A percentile compares a stretch with the other conserved stretches of the same genome.
Conservation (phyloP, 2,329 filamentous ascomycete species). For the Fusarium dlaminii region DNA sequence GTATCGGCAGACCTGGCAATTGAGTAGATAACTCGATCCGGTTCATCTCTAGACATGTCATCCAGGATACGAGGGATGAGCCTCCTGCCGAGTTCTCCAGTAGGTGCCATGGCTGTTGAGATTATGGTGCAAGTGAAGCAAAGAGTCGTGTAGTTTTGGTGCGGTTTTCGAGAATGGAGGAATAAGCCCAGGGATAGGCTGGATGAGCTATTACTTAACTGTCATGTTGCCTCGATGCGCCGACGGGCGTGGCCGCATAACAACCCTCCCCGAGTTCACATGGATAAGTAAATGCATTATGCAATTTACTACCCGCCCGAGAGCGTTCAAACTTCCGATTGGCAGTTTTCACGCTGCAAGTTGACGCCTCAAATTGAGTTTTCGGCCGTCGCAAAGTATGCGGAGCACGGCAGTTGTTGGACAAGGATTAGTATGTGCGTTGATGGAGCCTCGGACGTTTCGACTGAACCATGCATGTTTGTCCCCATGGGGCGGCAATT, state of each 20-base stretch:
- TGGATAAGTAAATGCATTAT: neutral
- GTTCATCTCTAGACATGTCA: neutral
- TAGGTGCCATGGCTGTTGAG: neutral
- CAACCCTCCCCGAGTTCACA: neutral
- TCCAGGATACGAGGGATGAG: neutral
- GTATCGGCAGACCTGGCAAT: neutral
- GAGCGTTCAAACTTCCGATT: neutral
- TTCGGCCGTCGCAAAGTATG: neutral
- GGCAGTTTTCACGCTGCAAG: neutral
- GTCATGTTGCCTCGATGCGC: neutral
- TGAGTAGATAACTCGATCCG: neutral
- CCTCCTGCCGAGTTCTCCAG: neutral
- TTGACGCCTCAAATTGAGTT: neutral
- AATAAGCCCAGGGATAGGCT: too few species aligned
- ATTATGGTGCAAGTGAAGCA: neutral
- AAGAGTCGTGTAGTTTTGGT: accelerated
- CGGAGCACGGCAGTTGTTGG: neutral
- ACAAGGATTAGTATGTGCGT: neutral
- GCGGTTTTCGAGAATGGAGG: too few species aligned
- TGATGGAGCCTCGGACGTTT: neutral
- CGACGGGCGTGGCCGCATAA: neutral
- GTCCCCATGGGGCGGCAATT: neutral
- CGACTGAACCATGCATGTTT: neutral
- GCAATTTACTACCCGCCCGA: neutral
- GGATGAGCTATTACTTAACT: too few species aligned